Base-by-base conservation (phyloP, 352 stramenopile species). In the Globisporangium nunn region DNA sequence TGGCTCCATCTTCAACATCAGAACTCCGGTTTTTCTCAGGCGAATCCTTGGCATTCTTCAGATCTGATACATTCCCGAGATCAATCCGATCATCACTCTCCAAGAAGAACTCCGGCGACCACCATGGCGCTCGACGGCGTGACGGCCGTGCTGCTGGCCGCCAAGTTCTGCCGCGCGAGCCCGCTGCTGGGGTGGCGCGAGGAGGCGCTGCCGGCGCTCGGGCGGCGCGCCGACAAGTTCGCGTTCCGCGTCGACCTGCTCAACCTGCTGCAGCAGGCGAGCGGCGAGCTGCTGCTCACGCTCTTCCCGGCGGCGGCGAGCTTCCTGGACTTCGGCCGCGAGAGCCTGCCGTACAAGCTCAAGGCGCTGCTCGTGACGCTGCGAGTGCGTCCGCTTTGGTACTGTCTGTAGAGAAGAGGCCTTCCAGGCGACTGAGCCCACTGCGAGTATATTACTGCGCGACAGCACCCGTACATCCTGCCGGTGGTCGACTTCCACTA, bases 341-440 rank as follows among this genome's bases (percentile, higher is more conserved):
- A 85, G 17, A 72, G 64, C 58, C 68, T 66, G 7, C 61, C 84
- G 10, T 90, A 92, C 63, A 81, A 78, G 46, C 71, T 92, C 52
- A 92, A 92, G 59, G 64, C 78, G 23, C 59, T 92, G 54, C 72
- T 92, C 10, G 82, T 92, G 5, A 87, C 82, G 30, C 69, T 90
- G 43, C 86, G 87, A 65, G 75, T 85, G 31, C 28, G 50, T 54
- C 50, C 11, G 37, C 3, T 64, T 11, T 5, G 18, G 14, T 15
- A 3, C 15, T 35, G 14, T 49, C 12, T 17, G 28, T 41, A 1
- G 23, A 23, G 23, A 23, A 23, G 23, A 4, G 29, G 11, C 15
- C 6, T 3, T 37, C 3, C 14, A 6, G 12, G 12, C 10, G 14
- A 17, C 29, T 23, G 23, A 23, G 23, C 23, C 23, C 23, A 23